Evolutionary conservation across 2,329 filamentous ascomycete genomes (phyloP), one percentile per base, ranked within the genome.

Genomic region (Uncinocarpus reesii): DNA sequence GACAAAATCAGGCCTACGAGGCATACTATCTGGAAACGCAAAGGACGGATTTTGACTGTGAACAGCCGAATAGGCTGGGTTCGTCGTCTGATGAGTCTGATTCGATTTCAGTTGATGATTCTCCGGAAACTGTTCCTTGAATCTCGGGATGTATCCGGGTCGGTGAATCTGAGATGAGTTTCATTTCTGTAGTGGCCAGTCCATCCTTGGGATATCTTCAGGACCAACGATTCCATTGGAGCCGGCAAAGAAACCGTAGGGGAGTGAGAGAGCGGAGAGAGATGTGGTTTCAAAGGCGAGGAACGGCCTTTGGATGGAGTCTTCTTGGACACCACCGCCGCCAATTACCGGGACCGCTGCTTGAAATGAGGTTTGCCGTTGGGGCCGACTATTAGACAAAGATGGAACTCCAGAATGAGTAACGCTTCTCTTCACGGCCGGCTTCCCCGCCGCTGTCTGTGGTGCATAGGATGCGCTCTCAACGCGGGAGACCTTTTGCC

Each of bases 121-220:
- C 68, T 50, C 70, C 69, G 24, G 68, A 54, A 32, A 68, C 67
- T 58, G 70, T 66, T 62, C 64, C 53, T 1, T 58, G 61, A 1
- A 35, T 23, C 32, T 24, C 51, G 44, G 15, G 52, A 42, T 28
- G 61, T 64, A 38, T 8, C 10, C 34, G 34, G n/a, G 34, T 46
- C 3, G 62, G 56, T 10, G 56, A 56, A 42, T 64, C 59, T 13
- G 58, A 53, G 13, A 67, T 56, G 5, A 66, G 52, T 47, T 65
- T 64, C 59, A 69, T 67, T 50, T 71, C 67, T 3, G 70, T 67
- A 56, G 69, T 72, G 23, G 71, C 71, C 48, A 70, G 61, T 11
- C 71, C 71, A 54, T 72, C 69, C 42, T 67, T 65, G 49, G 70
- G 70, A 52, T n/a, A 74, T 71, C n/a, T 64, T 67, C 18, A 74